Evolutionary conservation across 2,329 filamentous ascomycete genomes (phyloP).

Genomic region (Eutypa lata): DNA sequence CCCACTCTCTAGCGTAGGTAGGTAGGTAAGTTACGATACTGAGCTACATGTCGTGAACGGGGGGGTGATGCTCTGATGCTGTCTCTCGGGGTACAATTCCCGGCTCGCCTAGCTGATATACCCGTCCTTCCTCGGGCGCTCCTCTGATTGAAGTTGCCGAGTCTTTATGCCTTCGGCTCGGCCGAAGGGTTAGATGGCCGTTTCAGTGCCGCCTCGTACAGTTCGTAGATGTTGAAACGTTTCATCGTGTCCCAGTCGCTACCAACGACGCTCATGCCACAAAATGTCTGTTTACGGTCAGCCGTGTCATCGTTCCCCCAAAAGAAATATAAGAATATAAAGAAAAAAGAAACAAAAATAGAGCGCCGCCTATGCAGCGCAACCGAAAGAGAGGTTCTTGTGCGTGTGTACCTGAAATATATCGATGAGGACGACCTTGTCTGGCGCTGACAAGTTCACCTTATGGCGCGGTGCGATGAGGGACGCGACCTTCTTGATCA

Average conservation of each 20-base stretch:
- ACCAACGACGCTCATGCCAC: conserved; percentile 76
- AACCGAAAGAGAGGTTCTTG: no score
- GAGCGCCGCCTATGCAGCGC: no score
- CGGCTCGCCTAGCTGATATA: not conserved
- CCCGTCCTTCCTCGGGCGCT: no score
- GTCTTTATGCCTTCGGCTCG: conserved; percentile 3
- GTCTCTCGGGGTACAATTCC: not conserved
- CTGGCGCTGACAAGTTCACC: conserved; percentile 74
- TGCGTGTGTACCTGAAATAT: conserved; percentile 64
- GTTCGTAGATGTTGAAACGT: conserved; percentile 73
- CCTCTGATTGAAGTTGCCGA: not conserved
- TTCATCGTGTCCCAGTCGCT: conserved; percentile 72
- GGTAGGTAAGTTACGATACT: no score
- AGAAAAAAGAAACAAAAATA: no score
- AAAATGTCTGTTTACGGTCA: conserved; percentile 57
- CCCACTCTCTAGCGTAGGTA: no score
- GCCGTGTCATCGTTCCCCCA: not conserved
- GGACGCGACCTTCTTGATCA: conserved; percentile 70
- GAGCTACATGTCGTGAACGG: not conserved
- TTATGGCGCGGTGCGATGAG: conserved; percentile 66
- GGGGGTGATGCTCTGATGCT: not conserved
- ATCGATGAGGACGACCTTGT: conserved; percentile 76
- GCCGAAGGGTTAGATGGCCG: conserved; percentile 9
- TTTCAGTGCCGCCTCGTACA: conserved; percentile 49
- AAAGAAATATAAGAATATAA: not conserved